Base-by-base conservation (phyloP, 139 green algal genomes). In the Chara braunii region DNA sequence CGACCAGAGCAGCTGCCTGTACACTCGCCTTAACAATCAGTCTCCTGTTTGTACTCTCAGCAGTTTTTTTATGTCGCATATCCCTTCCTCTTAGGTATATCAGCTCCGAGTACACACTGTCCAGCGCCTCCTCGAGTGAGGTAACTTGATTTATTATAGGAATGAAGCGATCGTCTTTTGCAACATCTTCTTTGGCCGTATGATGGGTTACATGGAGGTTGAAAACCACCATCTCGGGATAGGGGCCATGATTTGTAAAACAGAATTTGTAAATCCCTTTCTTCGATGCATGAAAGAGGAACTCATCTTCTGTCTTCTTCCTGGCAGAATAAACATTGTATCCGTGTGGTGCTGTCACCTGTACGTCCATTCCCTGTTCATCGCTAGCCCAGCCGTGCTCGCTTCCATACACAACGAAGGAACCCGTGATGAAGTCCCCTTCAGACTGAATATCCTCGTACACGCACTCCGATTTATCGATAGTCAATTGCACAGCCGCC, bases 221-320 rank as follows among this genome's bases (percentile, higher is more conserved):
- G 29, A 74, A 74, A 2, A 31, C n/a, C 28, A 74, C 59, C 1
- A 14, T 29, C 32, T 74, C 54, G 5, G 57, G 59, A 50, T 51
- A n/a, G 30, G 63, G 64, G n/a, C 54, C 30, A 37, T 58, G 18
- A 42, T 74, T 74, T 45, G 26, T 74, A 31, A 74, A 74, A 50
- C 64, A 74, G 42, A 74, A 70, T 42, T 74, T 74, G 64, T 74
- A 74, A 42, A 40, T 24, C 28, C 64, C 64, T 14, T 22, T 24
- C n/a, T 7, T 57, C 14, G 44, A 28, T 18, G 64, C 59, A 11
- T 45, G 28, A 60, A 74, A 74, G 2, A 11, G 43, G 30, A 74
- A 70, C 29, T 22, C 43, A 11, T 63, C 64, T 5, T 74, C 64
- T 24, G 54, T 37, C 37, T 60, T 45, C 2, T 60, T 4, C 24